Conservation (phyloP, 176 grass and related monocot genomes). For the Zoysia japonica region DNA sequence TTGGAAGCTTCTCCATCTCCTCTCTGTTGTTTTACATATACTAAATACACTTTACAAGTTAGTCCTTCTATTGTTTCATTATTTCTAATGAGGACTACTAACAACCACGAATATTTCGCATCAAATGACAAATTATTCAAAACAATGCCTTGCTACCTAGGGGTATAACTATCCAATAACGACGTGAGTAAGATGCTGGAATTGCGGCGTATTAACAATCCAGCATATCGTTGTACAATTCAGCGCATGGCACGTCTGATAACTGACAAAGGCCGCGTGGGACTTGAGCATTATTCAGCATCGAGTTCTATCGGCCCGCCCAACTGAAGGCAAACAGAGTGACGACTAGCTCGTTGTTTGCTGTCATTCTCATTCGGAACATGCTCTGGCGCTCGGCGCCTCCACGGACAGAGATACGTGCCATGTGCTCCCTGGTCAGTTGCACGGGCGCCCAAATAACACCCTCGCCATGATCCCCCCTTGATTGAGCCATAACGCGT, state of each 20-base stretch:
- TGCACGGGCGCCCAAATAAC: conserved; percentile 24
- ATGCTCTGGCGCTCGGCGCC: neutral
- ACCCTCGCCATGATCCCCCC: neutral
- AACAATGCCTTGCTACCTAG: too few relatives aligned
- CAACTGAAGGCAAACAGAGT: neutral
- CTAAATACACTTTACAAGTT: too few relatives aligned
- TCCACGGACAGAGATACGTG: neutral
- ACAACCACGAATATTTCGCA: too few relatives aligned
- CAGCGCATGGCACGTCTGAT: neutral
- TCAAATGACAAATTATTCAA: too few relatives aligned
- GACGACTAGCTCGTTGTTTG: neutral
- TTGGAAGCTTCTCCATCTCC: too few relatives aligned
- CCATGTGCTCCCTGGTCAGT: conserved; percentile 27
- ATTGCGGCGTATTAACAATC: too few relatives aligned
- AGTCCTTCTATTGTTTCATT: too few relatives aligned
- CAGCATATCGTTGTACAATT: too few relatives aligned
- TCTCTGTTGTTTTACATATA: too few relatives aligned
- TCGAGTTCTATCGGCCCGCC: neutral
- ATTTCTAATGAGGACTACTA: too few relatives aligned
- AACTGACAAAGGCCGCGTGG: neutral
- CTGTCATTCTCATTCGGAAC: neutral
- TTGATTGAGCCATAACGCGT: conserved; percentile 20
- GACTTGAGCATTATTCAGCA: neutral
- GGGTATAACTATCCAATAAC: too few relatives aligned
- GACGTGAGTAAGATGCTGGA: too few relatives aligned